Conservation (phyloP, 2,329 filamentous ascomycete species). For the Raffaelea albimanens region DNA sequence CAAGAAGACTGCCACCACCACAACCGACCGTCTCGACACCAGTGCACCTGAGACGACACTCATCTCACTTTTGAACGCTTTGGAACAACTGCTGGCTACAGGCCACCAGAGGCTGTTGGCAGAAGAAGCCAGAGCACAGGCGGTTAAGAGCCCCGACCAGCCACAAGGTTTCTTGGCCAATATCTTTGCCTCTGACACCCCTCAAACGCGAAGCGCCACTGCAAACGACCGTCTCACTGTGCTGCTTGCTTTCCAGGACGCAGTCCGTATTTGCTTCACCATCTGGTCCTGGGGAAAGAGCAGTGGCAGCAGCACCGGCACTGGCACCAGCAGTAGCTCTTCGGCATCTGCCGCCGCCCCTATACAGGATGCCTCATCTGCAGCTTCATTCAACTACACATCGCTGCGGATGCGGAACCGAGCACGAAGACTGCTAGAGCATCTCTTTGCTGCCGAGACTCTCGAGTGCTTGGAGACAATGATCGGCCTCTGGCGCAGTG, state of each 20-base stretch:
- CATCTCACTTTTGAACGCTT: constrained; percentile 80
- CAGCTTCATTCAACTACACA: constrained; percentile 81
- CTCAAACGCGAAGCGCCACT: constrained; percentile 70
- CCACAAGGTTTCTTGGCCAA: constrained; percentile 85
- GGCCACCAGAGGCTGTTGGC: constrained; percentile 73
- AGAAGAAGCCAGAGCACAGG: constrained; percentile 62
- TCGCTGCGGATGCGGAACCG: constrained; percentile 86
- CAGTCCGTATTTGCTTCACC: constrained; percentile 79
- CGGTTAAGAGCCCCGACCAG: constrained; percentile 70
- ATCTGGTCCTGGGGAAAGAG: constrained; percentile 92
- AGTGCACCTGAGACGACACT: constrained; percentile 59
- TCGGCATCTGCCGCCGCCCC: constrained; percentile 12
- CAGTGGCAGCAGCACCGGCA: neutral
- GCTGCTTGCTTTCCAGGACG: constrained; percentile 91
- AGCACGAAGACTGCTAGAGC: constrained; percentile 78
- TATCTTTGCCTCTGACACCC: constrained; percentile 73
- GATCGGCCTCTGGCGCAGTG: constrained; percentile 69
- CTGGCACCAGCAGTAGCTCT: constrained; percentile 6
- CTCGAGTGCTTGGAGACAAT: constrained; percentile 90
- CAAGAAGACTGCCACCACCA: constrained; percentile 9
- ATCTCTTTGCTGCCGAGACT: constrained; percentile 84
- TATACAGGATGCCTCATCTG: constrained; percentile 54
- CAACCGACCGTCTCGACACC: neutral
- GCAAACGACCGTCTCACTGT: constrained; percentile 92
- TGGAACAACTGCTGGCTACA: constrained; percentile 82